phyloP scores from a whole-genome alignment of 148 eudicot species.

The Mesembryanthemum crystallinum region DNA sequence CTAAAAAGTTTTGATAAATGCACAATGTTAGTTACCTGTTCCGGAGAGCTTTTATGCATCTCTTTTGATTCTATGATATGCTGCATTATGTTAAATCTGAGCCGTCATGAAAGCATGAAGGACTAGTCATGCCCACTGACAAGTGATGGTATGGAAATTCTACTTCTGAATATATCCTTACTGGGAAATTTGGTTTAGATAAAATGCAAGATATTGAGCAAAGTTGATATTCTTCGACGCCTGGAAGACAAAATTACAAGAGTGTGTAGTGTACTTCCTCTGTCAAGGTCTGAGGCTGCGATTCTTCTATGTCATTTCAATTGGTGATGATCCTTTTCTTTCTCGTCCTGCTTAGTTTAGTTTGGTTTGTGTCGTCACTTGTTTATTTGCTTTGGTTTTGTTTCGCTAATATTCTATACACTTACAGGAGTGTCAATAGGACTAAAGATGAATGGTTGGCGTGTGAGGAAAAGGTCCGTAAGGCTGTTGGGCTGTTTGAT shows the following conservation, averaged over 20 bases:
- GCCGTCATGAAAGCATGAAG: not conserved
- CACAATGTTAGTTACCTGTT: too few relatives aligned
- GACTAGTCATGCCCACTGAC: too few relatives aligned
- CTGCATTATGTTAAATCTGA: not conserved
- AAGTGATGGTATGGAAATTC: too few relatives aligned
- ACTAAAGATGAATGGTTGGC: slow-evolving; percentile 30
- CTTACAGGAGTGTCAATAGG: slow-evolving; percentile 17
- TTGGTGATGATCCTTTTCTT: slow-evolving; percentile 10
- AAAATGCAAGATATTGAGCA: slow-evolving; percentile 19
- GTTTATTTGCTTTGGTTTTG: too few relatives aligned
- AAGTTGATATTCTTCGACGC: slow-evolving; percentile 19
- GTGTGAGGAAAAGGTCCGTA: slow-evolving; percentile 20
- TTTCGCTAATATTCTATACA: not conserved
- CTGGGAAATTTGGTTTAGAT: slow-evolving; percentile 13
- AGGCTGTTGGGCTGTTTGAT: slow-evolving; percentile 23
- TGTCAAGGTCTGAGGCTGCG: slow-evolving; percentile 17
- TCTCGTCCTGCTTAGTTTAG: too few relatives aligned
- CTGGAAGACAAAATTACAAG: slow-evolving; percentile 15
- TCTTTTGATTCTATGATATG: not conserved
- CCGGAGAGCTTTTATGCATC: too few relatives aligned
- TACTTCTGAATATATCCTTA: not conserved
- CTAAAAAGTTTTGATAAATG: too few relatives aligned
- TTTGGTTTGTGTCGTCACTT: too few relatives aligned
- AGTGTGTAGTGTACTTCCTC: slow-evolving; percentile 14
- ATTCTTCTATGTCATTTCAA: slow-evolving; percentile 26